These are phyloP conservation scores for barrel medic (Medicago truncatula) DNA, from an alignment of 306 rosid genomes.

Conservation along the genomic window DNA sequence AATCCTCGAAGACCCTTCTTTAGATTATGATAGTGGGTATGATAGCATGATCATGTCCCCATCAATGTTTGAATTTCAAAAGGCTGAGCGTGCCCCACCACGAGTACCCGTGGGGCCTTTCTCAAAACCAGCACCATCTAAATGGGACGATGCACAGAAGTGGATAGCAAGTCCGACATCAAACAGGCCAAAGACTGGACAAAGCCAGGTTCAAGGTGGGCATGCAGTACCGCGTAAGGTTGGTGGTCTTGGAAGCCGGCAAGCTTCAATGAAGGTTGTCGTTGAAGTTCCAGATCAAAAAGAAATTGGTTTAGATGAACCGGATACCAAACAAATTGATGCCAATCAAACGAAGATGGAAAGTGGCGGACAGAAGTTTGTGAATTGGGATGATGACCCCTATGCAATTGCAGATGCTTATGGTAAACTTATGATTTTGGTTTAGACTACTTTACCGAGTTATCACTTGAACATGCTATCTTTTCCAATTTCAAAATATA, in stretches of 20 bases:
- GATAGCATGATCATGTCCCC: conserved; percentile 59
- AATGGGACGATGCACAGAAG: conserved; percentile 99
- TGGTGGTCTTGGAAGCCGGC: conserved; percentile 63
- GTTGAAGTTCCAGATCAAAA: conserved; percentile 81
- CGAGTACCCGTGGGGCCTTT: conserved; percentile 76
- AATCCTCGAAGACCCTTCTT: conserved; percentile 62
- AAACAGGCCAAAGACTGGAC: conserved; percentile 70
- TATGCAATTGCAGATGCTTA: conserved; percentile 68
- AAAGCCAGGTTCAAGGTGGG: conserved; percentile 61
- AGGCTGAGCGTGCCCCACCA: conserved; percentile 73
- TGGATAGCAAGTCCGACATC: conserved; percentile 96
- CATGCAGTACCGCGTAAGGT: conserved; percentile 63
- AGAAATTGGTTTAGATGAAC: conserved; percentile 67
- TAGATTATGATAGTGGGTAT: conserved; percentile 66
- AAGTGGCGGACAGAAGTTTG: conserved; percentile 64
- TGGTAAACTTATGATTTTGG: conserved; percentile 61
- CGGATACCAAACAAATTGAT: conserved; percentile 90
- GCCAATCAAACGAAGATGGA: conserved; percentile 71
- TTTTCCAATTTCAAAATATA: conserved; percentile 34
- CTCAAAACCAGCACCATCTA: conserved; percentile 92
- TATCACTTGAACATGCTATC: conserved; percentile 46
- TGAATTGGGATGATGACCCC: conserved; percentile 74
- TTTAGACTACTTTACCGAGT: conserved; percentile 51
- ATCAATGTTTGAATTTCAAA: conserved; percentile 86
- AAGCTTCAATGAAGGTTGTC: conserved; percentile 72